Base-by-base conservation (phyloP, 352 stramenopile species). In the Pythium grandisporangium region DNA sequence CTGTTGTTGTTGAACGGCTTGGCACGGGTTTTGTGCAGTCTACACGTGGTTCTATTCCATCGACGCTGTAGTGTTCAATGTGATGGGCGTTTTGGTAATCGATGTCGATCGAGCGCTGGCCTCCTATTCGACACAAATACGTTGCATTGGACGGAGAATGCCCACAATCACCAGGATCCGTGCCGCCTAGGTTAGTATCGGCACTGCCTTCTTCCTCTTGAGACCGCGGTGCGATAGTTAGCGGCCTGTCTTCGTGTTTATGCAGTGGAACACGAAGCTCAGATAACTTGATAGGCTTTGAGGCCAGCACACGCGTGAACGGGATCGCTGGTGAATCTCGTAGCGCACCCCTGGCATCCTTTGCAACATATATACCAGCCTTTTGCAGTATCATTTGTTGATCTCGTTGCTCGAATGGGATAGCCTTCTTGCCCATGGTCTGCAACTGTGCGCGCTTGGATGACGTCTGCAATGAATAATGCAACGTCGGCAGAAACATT, bases 21-120 rank as follows among this genome's bases (percentile, higher is more conserved):
- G n/a, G n/a, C n/a, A n/a, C n/a, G n/a, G n/a, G n/a, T n/a, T n/a
- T n/a, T n/a, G n/a, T n/a, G n/a, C n/a, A n/a, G n/a, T n/a, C n/a
- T n/a, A n/a, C n/a, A n/a, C n/a, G n/a, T n/a, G n/a, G n/a, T n/a
- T n/a, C n/a, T n/a, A n/a, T n/a, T n/a, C n/a, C n/a, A n/a, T n/a
- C 30, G 4, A 71, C 50, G 16, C 66, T 33, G 30, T 82, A 82
- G 45, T 64, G 66, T 42, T 82, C 69, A n/a, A 58, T 36, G 16
- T 39, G 34, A 37, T 76, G 62, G 5, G 59, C 41, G 26, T 33
- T 21, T 16, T 42, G 35, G 33, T 75, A 81, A 5, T 21, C 33
- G 16, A 20, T 13, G 24, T 76, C 66, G 3, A 50, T 20, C 10
- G 1, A 20, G 2, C 8, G 8, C 12, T 6, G 13, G n/a, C n/a